phyloP scores from a whole-genome alignment of 306 rosid species.

The Pyrus bretschneideri region DNA sequence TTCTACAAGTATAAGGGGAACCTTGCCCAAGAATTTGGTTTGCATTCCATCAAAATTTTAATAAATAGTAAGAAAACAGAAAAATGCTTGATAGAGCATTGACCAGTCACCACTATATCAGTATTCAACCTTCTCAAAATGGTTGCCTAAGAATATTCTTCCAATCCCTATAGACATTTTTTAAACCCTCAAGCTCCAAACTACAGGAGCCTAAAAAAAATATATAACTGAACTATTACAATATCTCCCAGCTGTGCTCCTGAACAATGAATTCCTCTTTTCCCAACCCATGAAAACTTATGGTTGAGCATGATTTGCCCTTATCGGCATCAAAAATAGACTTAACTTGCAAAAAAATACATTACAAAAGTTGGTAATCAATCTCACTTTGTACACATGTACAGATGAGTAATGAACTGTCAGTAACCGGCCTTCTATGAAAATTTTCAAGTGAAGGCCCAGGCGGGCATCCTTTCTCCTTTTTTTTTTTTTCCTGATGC shows the following conservation, averaged over 20 bases:
- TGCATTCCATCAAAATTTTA: conserved; percentile 37
- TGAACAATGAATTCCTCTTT: conserved; percentile 24
- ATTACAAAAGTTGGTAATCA: conserved; percentile 55
- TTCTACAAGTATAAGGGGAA: conserved; percentile 1
- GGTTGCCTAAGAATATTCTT: conserved; percentile 44
- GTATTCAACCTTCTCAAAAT: conserved; percentile 50
- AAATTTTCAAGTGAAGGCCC: conserved; percentile 33
- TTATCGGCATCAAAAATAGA: conserved; percentile 43
- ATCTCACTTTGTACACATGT: conserved; percentile 83
- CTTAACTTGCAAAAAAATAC: conserved; percentile 22
- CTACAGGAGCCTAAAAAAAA: conserved; percentile 47
- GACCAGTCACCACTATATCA: conserved; percentile 26
- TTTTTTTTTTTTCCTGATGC: conserved; percentile 18
- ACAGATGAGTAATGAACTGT: conserved; percentile 40
- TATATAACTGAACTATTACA: conserved; percentile 41
- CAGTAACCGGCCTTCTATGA: conserved; percentile 26
- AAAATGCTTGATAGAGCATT: conserved; percentile 23
- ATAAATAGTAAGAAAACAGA: conserved; percentile 16
- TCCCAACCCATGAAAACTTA: conserved; percentile 40
- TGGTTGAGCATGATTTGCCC: conserved; percentile 39
- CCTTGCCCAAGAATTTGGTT: conserved; percentile 25
- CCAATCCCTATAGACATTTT: conserved; percentile 25
- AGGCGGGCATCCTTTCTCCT: conserved; percentile 22
- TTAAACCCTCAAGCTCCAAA: conserved; percentile 31
- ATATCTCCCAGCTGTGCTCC: conserved; percentile 25